phyloP scores from a whole-genome alignment of 805 yeast species.

The Metschnikowia anglica region DNA sequence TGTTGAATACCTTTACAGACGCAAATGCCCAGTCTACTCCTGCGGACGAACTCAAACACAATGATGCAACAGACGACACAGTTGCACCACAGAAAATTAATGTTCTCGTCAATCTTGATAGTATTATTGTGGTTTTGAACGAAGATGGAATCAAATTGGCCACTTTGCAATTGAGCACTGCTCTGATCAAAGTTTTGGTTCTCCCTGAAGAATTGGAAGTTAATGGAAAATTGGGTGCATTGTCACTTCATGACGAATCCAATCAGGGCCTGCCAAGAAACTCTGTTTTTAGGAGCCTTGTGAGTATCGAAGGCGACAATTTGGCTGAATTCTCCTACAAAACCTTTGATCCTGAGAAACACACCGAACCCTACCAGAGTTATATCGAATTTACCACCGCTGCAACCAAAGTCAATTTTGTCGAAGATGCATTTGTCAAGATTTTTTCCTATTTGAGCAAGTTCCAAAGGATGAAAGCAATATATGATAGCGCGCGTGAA shows the following conservation, averaged over 20 bases:
- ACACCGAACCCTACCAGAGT: slow-evolving; percentile 53
- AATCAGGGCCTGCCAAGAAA: slow-evolving; percentile 60
- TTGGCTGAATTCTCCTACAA: slow-evolving; percentile 83
- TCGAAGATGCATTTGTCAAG: slow-evolving; percentile 74
- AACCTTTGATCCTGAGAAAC: slow-evolving; percentile 60
- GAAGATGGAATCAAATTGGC: slow-evolving; percentile 85
- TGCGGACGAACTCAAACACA: slow-evolving; percentile 69
- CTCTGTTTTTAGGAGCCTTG: slow-evolving; percentile 59
- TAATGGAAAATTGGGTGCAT: slow-evolving; percentile 69
- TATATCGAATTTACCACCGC: slow-evolving; percentile 67
- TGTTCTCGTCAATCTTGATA: slow-evolving; percentile 64
- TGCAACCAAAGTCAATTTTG: slow-evolving; percentile 70
- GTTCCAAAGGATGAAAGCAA: slow-evolving; percentile 78
- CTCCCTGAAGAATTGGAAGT: slow-evolving; percentile 79
- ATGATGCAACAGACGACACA: slow-evolving; percentile 53
- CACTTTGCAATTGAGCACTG: slow-evolving; percentile 71
- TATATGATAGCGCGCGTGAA: slow-evolving; percentile 87
- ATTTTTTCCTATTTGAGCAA: slow-evolving; percentile 66
- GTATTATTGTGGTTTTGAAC: slow-evolving; percentile 71
- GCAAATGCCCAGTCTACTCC: slow-evolving; percentile 65
- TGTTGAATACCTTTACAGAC: slow-evolving; percentile 83
- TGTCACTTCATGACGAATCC: slow-evolving; percentile 74
- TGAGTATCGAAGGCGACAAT: slow-evolving; percentile 78
- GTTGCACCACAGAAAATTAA: slow-evolving; percentile 73
- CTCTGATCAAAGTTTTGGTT: slow-evolving; percentile 61